A percentile compares a stretch with the other conserved stretches of the same genome.
Conservation (phyloP, 352 stramenopile species). For the Lagenidium sp. region DNA sequence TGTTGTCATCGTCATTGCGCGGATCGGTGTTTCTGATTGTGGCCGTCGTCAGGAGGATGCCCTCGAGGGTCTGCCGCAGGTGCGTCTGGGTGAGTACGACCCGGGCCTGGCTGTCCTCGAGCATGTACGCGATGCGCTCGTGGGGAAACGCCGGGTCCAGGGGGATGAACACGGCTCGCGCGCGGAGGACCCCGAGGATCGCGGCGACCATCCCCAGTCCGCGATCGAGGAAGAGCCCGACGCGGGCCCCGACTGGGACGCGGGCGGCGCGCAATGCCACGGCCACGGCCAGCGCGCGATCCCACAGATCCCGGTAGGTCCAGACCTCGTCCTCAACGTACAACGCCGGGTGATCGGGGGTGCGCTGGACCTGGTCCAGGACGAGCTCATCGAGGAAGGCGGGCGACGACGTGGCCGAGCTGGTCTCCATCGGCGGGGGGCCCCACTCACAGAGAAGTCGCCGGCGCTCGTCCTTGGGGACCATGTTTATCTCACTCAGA, state of each 20-base stretch:
- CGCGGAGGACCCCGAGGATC: constrained; percentile 29
- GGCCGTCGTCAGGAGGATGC: constrained; percentile 3
- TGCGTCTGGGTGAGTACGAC: constrained; percentile 30
- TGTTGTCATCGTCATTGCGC: too few relatives aligned
- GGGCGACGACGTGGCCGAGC: neutral
- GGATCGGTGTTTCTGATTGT: constrained; percentile 1
- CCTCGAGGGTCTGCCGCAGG: constrained; percentile 10
- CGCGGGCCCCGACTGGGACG: constrained; percentile 6
- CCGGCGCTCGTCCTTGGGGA: constrained; percentile 16
- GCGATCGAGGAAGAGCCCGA: constrained; percentile 34
- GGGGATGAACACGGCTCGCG: constrained; percentile 28
- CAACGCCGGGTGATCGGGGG: constrained; percentile 18
- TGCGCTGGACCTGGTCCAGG: constrained; percentile 17
- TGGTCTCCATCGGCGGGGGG: neutral
- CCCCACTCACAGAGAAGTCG: constrained; percentile 23
- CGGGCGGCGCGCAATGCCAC: constrained; percentile 4
- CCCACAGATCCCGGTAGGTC: constrained; percentile 34
- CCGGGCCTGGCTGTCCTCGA: constrained; percentile 24
- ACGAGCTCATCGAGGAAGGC: constrained; percentile 32
- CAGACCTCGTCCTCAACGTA: constrained; percentile 26
- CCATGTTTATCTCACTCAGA: constrained; percentile 22
- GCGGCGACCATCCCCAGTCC: constrained; percentile 30
- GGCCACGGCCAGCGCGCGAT: constrained; percentile 14
- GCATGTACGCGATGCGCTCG: constrained; percentile 40
- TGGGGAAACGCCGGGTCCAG: constrained; percentile 36